Evolutionary conservation across 23 red algal genomes (phyloP).

Genomic region (Cyanidium caldarium): DNA sequence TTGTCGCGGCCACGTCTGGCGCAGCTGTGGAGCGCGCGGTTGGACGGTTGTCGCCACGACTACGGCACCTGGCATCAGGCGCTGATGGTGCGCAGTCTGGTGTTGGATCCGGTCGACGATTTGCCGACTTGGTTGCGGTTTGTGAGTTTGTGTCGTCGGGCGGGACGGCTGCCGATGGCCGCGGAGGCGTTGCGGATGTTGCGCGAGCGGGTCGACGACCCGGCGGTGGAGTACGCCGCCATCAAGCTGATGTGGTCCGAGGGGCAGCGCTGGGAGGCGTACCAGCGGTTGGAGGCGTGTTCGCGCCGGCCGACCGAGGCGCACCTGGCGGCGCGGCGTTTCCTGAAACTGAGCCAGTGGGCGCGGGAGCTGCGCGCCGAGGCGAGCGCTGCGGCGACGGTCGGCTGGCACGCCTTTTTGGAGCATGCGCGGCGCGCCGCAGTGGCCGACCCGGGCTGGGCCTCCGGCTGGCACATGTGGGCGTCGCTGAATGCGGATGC

Average conservation of each 20-base stretch:
- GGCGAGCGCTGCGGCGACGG: background rate
- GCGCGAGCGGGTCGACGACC: background rate
- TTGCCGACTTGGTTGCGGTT: constrained; percentile 63
- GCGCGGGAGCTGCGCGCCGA: background rate
- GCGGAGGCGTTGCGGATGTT: constrained; percentile 54
- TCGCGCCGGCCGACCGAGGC: background rate
- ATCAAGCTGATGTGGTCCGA: background rate
- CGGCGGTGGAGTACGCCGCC: background rate
- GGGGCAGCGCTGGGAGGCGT: background rate
- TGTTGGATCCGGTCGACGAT: constrained; percentile 55
- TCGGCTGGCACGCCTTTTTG: constrained; percentile 18
- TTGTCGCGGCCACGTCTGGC: constrained; percentile 2
- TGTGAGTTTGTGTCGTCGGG: constrained; percentile 62
- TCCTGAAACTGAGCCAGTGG: background rate
- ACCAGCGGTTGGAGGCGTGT: background rate
- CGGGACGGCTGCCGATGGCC: constrained; percentile 52
- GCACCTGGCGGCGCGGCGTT: background rate
- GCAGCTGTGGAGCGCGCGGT: constrained; percentile 50
- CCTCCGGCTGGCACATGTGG: constrained; percentile 69
- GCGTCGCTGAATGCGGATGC: constrained; percentile 19
- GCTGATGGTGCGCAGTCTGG: constrained; percentile 60
- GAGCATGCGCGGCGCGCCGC: constrained; percentile 42
- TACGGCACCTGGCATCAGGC: constrained; percentile 72
- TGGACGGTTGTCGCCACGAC: constrained; percentile 50
- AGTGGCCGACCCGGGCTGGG: constrained; percentile 36